A percentile compares a stretch with the other conserved stretches of the same genome.
Conservation (phyloP, 352 stramenopile species). For the Phytophthora meadii region DNA sequence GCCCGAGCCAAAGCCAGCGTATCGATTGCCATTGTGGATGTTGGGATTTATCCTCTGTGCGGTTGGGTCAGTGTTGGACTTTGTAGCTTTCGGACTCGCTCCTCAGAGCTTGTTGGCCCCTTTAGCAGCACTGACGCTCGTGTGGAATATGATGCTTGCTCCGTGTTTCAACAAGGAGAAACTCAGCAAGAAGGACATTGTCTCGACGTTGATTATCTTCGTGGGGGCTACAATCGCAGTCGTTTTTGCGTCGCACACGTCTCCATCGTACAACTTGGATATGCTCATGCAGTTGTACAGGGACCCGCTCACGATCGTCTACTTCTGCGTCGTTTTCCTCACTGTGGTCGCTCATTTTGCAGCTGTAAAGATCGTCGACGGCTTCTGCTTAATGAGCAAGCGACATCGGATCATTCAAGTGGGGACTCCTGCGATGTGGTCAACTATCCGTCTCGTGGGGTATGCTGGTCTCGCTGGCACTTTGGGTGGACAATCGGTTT, state of each 20-base stretch:
- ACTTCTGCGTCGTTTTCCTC: slow-evolving; percentile 47
- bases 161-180: slow-evolving; percentile 91
- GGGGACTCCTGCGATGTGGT: slow-evolving; percentile 64
- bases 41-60: slow-evolving; percentile 87
- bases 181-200: slow-evolving; percentile 80
- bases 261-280: slow-evolving; percentile 81
- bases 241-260: slow-evolving; percentile 84
- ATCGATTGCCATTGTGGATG: slow-evolving; percentile 84
- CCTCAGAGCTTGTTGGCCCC: slow-evolving; percentile 89
- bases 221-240: slow-evolving; percentile 82
- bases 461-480: slow-evolving; percentile 82
- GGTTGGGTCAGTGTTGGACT: slow-evolving; percentile 88
- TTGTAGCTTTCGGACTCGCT: slow-evolving; percentile 91
- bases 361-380: slow-evolving; percentile 75
- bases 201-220: slow-evolving; percentile 86
- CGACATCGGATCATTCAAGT: slow-evolving; percentile 83
- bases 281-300: slow-evolving; percentile 84
- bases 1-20: slow-evolving; percentile 55
- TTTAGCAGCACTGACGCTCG: slow-evolving; percentile 88
- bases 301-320: slow-evolving; percentile 75
- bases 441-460: slow-evolving; percentile 71
- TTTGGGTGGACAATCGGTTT: slow-evolving; percentile 81
- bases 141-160: slow-evolving; percentile 93
- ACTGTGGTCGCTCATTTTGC: slow-evolving; percentile 58
- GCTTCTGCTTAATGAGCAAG: slow-evolving; percentile 69